Evolutionary conservation across 2,329 filamentous ascomycete genomes (phyloP).

Genomic region (Teratosphaeria nubilosa): DNA sequence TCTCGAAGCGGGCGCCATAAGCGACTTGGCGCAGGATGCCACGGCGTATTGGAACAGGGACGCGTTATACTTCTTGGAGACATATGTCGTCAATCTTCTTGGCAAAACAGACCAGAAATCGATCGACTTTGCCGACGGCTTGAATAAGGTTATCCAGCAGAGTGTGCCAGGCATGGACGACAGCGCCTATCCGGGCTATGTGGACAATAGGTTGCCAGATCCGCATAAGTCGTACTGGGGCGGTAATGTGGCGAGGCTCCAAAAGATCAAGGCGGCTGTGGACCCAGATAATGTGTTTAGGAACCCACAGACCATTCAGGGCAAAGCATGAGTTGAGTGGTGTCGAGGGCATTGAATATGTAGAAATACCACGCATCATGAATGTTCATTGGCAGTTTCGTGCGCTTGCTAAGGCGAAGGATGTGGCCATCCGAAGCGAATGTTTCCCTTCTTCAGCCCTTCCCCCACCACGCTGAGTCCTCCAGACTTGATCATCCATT

Average conservation of each 20-base stretch:
- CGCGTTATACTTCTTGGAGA: constrained; percentile 11
- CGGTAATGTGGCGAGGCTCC: constrained; percentile 20
- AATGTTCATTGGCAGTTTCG: not conserved
- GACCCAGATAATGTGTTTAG: constrained; percentile 21
- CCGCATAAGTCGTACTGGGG: constrained; percentile 21
- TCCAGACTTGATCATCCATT: constrained; percentile 16
- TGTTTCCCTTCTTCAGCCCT: constrained; percentile 13
- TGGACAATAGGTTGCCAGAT: constrained; percentile 22
- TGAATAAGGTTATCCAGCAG: not conserved
- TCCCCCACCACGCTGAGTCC: constrained; percentile 13
- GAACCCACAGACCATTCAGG: constrained; percentile 10
- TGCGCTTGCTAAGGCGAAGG: not conserved
- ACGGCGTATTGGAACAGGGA: constrained; percentile 15
- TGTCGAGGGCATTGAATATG: not conserved
- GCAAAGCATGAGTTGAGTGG: not conserved
- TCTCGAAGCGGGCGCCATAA: constrained; percentile 9
- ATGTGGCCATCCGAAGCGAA: constrained; percentile 10
- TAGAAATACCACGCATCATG: not conserved
- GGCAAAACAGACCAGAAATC: constrained; percentile 4
- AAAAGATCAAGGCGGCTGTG: constrained; percentile 22
- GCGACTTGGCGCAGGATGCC: constrained; percentile 9
- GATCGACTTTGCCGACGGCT: constrained; percentile 1
- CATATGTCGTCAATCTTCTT: constrained; percentile 10
- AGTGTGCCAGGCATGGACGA: constrained; percentile 4
- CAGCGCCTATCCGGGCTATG: constrained; percentile 13